Base-by-base conservation (phyloP, 805 yeast species). In the Nadsonia fulvescens region DNA sequence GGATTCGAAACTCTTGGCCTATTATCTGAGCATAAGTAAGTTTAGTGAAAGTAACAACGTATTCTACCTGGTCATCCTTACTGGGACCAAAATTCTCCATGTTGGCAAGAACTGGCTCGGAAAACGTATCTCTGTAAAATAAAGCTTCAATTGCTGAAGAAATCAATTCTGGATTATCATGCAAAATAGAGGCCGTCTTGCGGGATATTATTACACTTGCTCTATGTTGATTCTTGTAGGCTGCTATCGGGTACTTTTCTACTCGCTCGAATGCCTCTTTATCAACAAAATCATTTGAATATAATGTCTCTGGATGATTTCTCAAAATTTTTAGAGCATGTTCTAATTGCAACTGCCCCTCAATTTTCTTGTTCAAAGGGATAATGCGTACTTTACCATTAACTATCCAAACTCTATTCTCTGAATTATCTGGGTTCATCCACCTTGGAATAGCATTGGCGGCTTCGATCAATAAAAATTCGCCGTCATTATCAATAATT, bases 401-500 rank as follows among this genome's bases (percentile, higher is more conserved):
- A 28, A 60, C 54, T 6, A 66, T 33, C 76, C 23, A 14, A 12
- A 61, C 43, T 30, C 77, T 46, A 38, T 69, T 66, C 9, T 46
- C 38, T 0, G 71, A 57, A 27, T 47, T 53, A 11, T 47, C 53
- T 2, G 67, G 67, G 5, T 47, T 51, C 6, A 63, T 37, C 62
- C 69, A 63, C 4, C 48, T 47, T 0, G 70, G 69, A 2, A 67
- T 31, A 2, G 35, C 30, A 3, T 66, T 61, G 18, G 59, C 51
- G 1, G 61, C 55, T 32, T 66, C 71, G 6, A 63, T 54, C 23
- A 71, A 39, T 6, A 70, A 26, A 23, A 63, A 59, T 31, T 72
- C 79, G 5, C 70, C 66, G 23, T 65, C 73, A 2, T 58, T 54
- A 37, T 70, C 78, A 32, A 53, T 21, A 12, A 47, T 27, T 18